Evolutionary conservation across 306 rosid genomes (phyloP).

Genomic region (Rosa rugosa): DNA sequence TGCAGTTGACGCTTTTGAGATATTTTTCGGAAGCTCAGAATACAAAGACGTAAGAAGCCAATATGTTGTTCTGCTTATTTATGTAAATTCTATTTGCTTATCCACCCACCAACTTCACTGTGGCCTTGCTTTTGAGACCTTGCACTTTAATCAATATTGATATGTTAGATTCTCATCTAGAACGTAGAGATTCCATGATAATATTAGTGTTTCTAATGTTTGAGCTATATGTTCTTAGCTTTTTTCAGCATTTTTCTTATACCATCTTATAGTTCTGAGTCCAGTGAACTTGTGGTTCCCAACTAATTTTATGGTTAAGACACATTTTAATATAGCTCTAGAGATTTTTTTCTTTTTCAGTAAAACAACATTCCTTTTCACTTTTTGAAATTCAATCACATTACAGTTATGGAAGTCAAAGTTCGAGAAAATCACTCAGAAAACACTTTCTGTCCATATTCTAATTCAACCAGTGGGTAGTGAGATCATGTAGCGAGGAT

Average conservation of each 20-base stretch:
- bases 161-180: neutral
- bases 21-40: constrained; percentile 64
- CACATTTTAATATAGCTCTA: neutral
- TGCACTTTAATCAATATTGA: neutral
- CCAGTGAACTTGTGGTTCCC: neutral
- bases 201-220: neutral
- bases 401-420: constrained; percentile 68
- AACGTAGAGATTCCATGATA: neutral
- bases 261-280: neutral
- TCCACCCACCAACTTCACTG: constrained; percentile 8
- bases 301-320: neutral
- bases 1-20: constrained; percentile 74
- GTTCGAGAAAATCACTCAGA: constrained; percentile 66
- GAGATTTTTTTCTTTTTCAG: neutral
- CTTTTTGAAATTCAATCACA: neutral
- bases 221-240: neutral
- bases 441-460: constrained; percentile 64
- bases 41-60: constrained; percentile 72
- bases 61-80: constrained; percentile 14
- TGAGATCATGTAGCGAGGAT: constrained; percentile 72
- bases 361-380: constrained; percentile 13
- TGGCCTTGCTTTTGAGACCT: neutral
- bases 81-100: constrained; percentile 6
- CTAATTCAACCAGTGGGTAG: constrained; percentile 86
- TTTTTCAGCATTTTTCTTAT: neutral